Base-by-base conservation (phyloP, 2,329 filamentous ascomycete species). In the Monosporascus sp. region DNA sequence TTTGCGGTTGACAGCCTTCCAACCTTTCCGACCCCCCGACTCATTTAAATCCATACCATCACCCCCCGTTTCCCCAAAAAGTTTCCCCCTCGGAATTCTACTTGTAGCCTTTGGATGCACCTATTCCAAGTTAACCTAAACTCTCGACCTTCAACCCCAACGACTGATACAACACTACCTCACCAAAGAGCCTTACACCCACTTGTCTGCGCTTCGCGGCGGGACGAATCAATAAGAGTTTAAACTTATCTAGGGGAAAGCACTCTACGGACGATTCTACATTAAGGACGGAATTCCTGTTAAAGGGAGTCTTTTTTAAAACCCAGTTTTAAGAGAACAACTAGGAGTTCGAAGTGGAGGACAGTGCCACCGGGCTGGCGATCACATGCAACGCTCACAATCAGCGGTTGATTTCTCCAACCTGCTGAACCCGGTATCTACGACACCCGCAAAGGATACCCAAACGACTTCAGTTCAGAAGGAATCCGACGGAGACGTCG, bases 351-450 rank as follows among this genome's bases (percentile, higher is more conserved):
- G 50, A 49, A 41, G 56, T 51, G 52, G 55, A 54, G 51, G 57
- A 50, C 47, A 51, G 59, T 62, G 66, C 65, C 65, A 57, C 60
- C 62, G 62, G 66, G 66, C 67, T 66, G 67, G 68, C 73, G 70
- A 77, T 85, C 84, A 86, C 80, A 89, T 90, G 86, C 86, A 88
- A 81, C 83, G 83, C 73, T 79, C 83, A 78, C 79, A 81, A 66
- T 87, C 86, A 62, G 83, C 85, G 70, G 83, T 87, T 74, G 85
- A 87, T 80, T 88, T 89, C 73, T 83, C 82, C 70, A 88, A 83
- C 79, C 82, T 89, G 69, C 81, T 90, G 67, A 89, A 89, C 67
- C 85, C 85, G 48, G 77, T 79, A 60, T 70, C 73, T 51, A 72
- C 58, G 57, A 70, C 67, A 55, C 59, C 53, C 62, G 65, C 66